Base-by-base conservation (phyloP, 2,329 filamentous ascomycete genomes). In the Ophiobolus disseminans region DNA sequence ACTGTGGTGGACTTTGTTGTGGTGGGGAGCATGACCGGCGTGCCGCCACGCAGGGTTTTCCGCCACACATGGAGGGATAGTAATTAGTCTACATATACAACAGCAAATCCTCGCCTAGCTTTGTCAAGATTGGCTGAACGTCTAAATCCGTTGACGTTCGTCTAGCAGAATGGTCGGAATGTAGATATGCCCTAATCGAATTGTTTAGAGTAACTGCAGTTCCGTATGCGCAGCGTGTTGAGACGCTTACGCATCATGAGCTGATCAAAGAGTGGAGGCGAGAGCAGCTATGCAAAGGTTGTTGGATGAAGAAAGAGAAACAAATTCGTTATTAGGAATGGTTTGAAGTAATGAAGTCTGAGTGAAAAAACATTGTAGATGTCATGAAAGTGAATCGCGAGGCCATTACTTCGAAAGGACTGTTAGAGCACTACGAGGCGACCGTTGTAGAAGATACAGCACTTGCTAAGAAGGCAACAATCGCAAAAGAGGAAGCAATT, bases 231-330 rank as follows among this genome's bases (percentile, higher is more conserved):
- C 48, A 55, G 40, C 48, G 52, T 19, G 44, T 36, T 10, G 48
- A 55, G 32, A 55, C 52, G 9, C 48, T 51, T 25, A 43, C 52
- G 20, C 52, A 55, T 16, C 28, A 51, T 30, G 52, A 55, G 28
- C 31, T 55, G 36, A 48, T 55, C 19, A 45, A 45, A 34, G 44
- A 55, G 14, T 55, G 48, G 52, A 42, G 42, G 10, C 35, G 39
- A 30, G 51, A 50, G 30, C 42, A 11, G 17, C 13, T 6, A 11
- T 55, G 48, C 17, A 31, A 45, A 14, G 22, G 16, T 28, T 35
- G 36, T 19, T 17, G n/a, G 25, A 26, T 5, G 17, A 46, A 28
- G 25, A n/a, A 28, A 28, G 9, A 28, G 25, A 28, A 28, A 5
- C 25, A 28, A 28, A 28, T 28, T 3, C 25, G 43, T 40, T 37